Percentiles rank a stretch among this genome's conserved stretches.
Evolutionary conservation across 768 basidiomycete species (phyloP).

Genomic region (Tricholoma saponaceum): DNA sequence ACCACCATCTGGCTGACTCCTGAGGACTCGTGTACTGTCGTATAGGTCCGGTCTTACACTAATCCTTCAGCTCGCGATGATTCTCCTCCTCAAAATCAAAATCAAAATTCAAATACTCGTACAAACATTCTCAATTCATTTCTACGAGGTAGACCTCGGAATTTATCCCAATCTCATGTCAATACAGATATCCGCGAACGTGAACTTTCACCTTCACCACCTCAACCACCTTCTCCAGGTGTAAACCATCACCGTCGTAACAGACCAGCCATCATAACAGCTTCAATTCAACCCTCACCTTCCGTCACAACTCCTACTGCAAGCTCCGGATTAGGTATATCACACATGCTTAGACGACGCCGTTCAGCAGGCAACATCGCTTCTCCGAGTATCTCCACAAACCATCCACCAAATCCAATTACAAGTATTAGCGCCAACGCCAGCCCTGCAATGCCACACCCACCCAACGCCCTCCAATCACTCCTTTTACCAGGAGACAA

Average conservation of each 20-base stretch:
- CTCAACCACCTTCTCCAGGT: conserved; percentile 32
- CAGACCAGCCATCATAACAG: conserved; percentile 26
- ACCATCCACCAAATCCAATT: too few relatives aligned
- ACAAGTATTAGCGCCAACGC: background rate
- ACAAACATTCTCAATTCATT: conserved; percentile 71
- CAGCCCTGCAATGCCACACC: background rate
- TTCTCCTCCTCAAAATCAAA: background rate
- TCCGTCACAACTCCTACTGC: conserved; percentile 23
- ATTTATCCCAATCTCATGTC: conserved; percentile 59
- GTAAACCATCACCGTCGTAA: conserved; percentile 15
- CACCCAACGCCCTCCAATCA: conserved; percentile 4
- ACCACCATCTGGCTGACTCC: too few relatives aligned
- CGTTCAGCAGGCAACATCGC: conserved; percentile 58
- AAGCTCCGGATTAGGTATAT: conserved; percentile 39
- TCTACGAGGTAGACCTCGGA: conserved; percentile 65
- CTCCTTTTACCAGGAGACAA: conserved; percentile 12
- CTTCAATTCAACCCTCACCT: conserved; percentile 34
- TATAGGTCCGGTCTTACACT: too few relatives aligned
- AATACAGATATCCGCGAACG: conserved; percentile 27
- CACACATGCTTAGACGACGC: conserved; percentile 63
- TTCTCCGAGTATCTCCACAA: conserved; percentile 16
- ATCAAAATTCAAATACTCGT: conserved; percentile 19
- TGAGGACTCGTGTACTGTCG: too few relatives aligned
- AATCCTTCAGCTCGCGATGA: background rate
- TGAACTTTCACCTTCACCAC: conserved; percentile 43